Base-by-base conservation (phyloP, 352 stramenopile species). In the Globisporangium barbulae region DNA sequence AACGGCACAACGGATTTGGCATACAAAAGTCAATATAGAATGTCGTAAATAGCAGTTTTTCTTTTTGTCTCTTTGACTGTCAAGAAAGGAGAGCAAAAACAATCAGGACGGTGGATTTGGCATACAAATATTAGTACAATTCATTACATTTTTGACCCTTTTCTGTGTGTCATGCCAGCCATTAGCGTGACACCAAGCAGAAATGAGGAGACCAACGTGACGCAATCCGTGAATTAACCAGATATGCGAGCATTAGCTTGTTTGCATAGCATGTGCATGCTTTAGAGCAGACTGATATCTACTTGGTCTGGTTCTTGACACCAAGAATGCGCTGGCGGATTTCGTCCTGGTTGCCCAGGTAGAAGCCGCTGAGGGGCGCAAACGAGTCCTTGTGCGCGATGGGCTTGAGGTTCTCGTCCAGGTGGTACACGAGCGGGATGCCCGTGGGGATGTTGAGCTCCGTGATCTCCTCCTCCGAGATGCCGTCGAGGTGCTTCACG, bases 251-350 rank as follows among this genome's bases (percentile, higher is more conserved):
- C 50, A 45, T 9, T 28, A 19, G 9, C 30, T 54, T 54, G 48
- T 19, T 8, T 42, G 28, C 22, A 54, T 9, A 21, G 49, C 28
- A 2, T 13, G 7, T n/a, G 19, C 10, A 17, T 55, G 17, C 9
- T 15, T 12, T 21, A 22, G 9, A 31, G 31, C 30, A 21, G 5
- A 5, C 3, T n/a, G 15, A 30, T n/a, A 6, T 28, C 48, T 96
- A 98, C 79, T 98, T 98, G 72, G 96, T 98, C 83, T 99, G 96
- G 78, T 98, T 98, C 89, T 98, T 98, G 63, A 99, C 96, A 45
- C 93, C 94, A 65, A 98, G 92, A 78, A 99, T 99, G 62, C 97
- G 90, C 41, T 83, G 83, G 59, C 91, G 93, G 76, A 99, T 98
- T 54, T 97, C 97, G 53, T 98, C 92, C 75, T 98, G 94, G 80